Conservation (phyloP, 441 rosid species). For the Euphorbia celastroides region DNA sequence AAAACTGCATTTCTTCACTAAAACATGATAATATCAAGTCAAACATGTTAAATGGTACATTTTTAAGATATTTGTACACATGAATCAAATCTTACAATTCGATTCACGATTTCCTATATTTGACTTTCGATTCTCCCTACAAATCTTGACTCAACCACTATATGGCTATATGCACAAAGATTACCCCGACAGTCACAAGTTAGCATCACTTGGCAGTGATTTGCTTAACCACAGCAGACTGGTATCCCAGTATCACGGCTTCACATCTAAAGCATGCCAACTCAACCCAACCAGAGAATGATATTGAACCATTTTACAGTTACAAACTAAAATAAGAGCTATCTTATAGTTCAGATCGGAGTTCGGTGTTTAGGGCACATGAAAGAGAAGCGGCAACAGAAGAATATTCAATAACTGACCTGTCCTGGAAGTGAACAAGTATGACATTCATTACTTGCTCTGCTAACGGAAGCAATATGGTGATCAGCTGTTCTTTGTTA, state of each 20-base stretch:
- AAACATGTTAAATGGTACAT: too few relatives aligned
- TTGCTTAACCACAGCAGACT: neutral
- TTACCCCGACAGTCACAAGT: neutral
- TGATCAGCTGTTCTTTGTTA: constrained; percentile 63
- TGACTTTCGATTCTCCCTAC: too few relatives aligned
- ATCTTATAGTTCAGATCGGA: neutral
- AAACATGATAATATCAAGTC: too few relatives aligned
- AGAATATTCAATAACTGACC: constrained; percentile 27
- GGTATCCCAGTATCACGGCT: neutral
- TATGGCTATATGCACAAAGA: too few relatives aligned
- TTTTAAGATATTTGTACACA: too few relatives aligned
- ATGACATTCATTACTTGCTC: constrained; percentile 74
- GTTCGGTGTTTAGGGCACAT: neutral
- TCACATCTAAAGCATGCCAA: neutral
- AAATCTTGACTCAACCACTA: too few relatives aligned
- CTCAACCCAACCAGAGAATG: neutral
- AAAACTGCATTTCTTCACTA: too few relatives aligned
- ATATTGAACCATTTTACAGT: neutral
- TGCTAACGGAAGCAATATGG: constrained; percentile 64
- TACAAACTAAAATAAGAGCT: neutral
- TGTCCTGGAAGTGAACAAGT: constrained; percentile 74
- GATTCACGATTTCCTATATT: too few relatives aligned
- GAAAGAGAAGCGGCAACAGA: too few relatives aligned
- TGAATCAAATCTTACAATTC: too few relatives aligned
- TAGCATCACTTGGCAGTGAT: neutral